Base-by-base conservation (phyloP, 2,329 filamentous ascomycete species). In the Lecanicillium sp. region DNA sequence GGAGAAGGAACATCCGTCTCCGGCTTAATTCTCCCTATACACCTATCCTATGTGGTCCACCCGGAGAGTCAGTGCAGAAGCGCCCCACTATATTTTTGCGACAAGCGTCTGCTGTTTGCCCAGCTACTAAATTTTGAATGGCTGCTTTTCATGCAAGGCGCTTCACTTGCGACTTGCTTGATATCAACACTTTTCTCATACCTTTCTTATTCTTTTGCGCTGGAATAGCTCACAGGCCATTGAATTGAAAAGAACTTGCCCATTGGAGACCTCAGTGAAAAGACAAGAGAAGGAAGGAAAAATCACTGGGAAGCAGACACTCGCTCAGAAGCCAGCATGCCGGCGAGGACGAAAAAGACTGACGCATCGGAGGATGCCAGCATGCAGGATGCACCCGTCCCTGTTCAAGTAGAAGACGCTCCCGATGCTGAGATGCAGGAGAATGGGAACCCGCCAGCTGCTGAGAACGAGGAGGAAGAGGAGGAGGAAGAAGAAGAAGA, bases 321-420 rank as follows among this genome's bases (percentile, higher is more conserved):
- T 30, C 37, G 27, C n/a, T n/a, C n/a, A n/a, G n/a, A n/a, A 25
- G 25, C 34, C 33, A 53, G 47, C 33, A 69, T 69, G 65, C 58
- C 65, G 37, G 54, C 58, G 9, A 62, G 57, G 45, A 61, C 63
- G 14, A 66, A 58, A 42, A 55, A 55, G 38, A 40, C 48, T n/a
- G 55, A 56, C 8, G 52, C 49, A 39, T 39, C 51, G 36, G 49
- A 61, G 44, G 62, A 66, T 42, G 53, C 54, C 42, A 52, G 51
- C 45, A 71, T 71, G 68, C 59, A 69, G 37, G 67, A 71, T 49
- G 65, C 54, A 33, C 58, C 62, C 29, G 51, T 60, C 15, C 61
- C 62, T 33, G 60, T 59, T 29, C 60, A 63, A 49, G 49, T 52
- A 18, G 54, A 53, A 35, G 49, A 50, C 16, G 51, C 44, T 30